These are phyloP conservation scores for Dictyostelium intermedium DNA, from an alignment of 78 protist species.

Conservation along the genomic window DNA sequence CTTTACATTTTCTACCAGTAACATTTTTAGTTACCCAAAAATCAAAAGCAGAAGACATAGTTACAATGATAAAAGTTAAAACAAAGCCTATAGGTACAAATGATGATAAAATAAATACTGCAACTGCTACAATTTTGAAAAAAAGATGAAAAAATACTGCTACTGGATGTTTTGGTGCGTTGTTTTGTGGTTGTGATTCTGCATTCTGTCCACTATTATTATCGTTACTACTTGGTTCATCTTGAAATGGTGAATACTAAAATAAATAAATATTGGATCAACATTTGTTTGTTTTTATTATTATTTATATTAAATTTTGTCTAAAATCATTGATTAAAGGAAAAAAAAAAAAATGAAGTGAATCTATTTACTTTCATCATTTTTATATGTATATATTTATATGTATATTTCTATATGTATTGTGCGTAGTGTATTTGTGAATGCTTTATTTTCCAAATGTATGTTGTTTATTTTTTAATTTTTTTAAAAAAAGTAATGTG, in stretches of 20 bases:
- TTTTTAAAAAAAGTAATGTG: background rate
- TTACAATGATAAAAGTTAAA: slow-evolving; percentile 40
- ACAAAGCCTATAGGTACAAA: background rate
- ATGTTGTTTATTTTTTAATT: background rate
- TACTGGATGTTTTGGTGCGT: slow-evolving; percentile 56
- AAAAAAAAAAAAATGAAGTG: background rate
- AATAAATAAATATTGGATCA: background rate
- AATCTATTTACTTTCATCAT: background rate
- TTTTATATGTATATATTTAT: background rate
- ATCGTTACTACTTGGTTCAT: background rate
- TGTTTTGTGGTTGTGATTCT: background rate
- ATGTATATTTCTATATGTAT: too few species aligned
- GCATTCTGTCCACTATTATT: background rate
- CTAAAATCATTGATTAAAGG: too few species aligned
- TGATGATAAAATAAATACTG: slow-evolving; percentile 46
- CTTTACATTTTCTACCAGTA: slow-evolving; percentile 82
- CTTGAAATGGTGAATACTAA: slow-evolving; percentile 26
- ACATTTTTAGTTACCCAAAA: slow-evolving; percentile 95
- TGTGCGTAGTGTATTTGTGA: background rate
- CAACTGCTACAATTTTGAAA: slow-evolving; percentile 64
- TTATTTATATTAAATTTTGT: background rate
- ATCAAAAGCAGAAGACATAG: slow-evolving; percentile 81
- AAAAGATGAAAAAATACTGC: slow-evolving; percentile 66
- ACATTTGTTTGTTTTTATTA: background rate
- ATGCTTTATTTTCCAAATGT: background rate